These are phyloP conservation scores for Vigna trinervia DNA, from an alignment of 306 rosid species.

Conservation along the genomic window DNA sequence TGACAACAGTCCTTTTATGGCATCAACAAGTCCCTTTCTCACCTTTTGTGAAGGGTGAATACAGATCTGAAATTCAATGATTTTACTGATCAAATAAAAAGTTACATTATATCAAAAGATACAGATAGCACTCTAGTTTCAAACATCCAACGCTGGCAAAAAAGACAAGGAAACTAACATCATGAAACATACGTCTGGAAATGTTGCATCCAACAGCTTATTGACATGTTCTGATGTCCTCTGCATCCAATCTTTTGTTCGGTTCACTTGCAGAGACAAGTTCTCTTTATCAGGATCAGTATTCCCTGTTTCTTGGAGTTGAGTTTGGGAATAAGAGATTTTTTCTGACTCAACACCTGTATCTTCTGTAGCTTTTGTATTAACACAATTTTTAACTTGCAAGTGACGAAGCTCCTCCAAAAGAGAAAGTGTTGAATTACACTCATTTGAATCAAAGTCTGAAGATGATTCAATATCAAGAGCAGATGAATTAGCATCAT, in stretches of 20 bases:
- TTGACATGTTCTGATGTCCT: conserved; percentile 69
- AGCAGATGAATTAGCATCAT: conserved; percentile 65
- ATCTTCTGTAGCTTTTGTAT: conserved; percentile 53
- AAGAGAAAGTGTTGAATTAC: conserved; percentile 58
- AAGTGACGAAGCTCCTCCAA: conserved; percentile 82
- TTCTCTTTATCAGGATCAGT: conserved; percentile 50
- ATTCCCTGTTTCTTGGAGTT: conserved; percentile 53
- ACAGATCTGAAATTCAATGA: conserved; percentile 72
- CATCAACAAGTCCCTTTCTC: conserved; percentile 85
- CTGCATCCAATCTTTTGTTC: conserved; percentile 84
- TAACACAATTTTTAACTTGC: conserved; percentile 58
- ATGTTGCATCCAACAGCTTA: conserved; percentile 72
- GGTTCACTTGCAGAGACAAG: conserved; percentile 71
- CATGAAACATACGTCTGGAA: conserved; percentile 77
- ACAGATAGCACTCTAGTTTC: conserved; percentile 11
- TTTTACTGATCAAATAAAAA: conserved; percentile 42
- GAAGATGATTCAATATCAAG: conserved; percentile 53
- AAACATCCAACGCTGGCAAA: conserved; percentile 24
- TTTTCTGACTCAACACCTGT: conserved; percentile 48
- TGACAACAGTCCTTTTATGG: conserved; percentile 71
- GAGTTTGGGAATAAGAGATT: conserved; percentile 43
- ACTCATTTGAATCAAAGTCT: conserved; percentile 42
- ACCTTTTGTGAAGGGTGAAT: conserved; percentile 80
- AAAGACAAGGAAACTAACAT: conserved; percentile 32
- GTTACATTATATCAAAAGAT: conserved; percentile 16